Evolutionary conservation across 1,284 basidiomycete species (phyloP).

Genomic region (Ceraceosorus guamensis): DNA sequence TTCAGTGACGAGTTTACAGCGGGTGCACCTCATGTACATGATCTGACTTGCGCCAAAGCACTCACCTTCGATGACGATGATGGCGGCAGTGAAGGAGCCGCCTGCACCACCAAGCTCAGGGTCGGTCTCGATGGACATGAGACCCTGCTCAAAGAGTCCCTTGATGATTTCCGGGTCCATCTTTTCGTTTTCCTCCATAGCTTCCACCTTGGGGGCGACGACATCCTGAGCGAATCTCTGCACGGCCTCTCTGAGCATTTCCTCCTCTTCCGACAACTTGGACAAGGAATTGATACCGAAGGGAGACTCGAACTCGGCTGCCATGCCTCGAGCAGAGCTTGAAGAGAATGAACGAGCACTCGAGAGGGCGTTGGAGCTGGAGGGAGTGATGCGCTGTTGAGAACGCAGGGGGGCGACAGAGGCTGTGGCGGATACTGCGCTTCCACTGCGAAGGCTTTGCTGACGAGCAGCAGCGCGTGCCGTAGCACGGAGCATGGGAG

Average conservation of each 20-base stretch:
- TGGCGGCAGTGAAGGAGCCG: conserved; percentile 85
- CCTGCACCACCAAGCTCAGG: conserved; percentile 78
- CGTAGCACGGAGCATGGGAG: not conserved
- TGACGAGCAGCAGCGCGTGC: not conserved
- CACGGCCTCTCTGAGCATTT: conserved; percentile 46
- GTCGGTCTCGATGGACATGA: conserved; percentile 94
- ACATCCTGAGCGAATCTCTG: conserved; percentile 72
- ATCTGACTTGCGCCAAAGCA: not conserved
- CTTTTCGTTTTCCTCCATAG: conserved; percentile 95
- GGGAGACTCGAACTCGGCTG: conserved; percentile 39
- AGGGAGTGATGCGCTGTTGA: not conserved
- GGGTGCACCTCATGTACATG: not conserved
- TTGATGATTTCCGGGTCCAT: conserved; percentile 88
- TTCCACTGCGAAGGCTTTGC: not conserved
- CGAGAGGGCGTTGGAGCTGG: no score
- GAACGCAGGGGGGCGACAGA: not conserved
- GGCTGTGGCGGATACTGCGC: not conserved
- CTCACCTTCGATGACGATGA: conserved; percentile 77
- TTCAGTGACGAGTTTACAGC: conserved; percentile 1
- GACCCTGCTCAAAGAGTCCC: conserved; percentile 89
- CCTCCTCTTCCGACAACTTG: conserved; percentile 45
- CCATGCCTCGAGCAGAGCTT: conserved; percentile 14
- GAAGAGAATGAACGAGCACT: no score
- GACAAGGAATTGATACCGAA: conserved; percentile 45
- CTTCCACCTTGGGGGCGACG: conserved; percentile 78